These are phyloP conservation scores for Trichoderma arundinaceum DNA, from an alignment of 2,329 filamentous ascomycete species.

Conservation along the genomic window DNA sequence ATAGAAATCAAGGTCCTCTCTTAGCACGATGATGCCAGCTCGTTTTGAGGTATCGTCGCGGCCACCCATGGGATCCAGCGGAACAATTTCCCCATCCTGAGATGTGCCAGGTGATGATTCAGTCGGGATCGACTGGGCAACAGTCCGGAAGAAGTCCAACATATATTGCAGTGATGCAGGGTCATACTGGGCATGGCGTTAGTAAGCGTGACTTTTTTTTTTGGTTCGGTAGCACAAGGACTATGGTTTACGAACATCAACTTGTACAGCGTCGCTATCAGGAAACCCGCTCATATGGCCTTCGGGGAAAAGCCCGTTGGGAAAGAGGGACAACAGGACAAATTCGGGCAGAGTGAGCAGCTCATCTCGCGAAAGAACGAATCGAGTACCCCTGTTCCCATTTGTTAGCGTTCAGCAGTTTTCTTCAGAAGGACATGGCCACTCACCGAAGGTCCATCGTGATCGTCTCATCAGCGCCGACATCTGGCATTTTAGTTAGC, in stretches of 20 bases:
- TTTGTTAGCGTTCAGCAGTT: slow-evolving; percentile 38
- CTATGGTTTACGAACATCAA: slow-evolving; percentile 76
- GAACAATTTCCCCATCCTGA: slow-evolving; percentile 65
- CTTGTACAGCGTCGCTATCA: slow-evolving; percentile 92
- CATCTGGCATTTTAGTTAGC: slow-evolving; percentile 57
- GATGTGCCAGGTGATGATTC: slow-evolving; percentile 70
- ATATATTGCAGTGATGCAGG: slow-evolving; percentile 96
- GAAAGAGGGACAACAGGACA: slow-evolving; percentile 94
- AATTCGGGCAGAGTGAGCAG: slow-evolving; percentile 95
- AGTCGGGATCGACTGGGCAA: slow-evolving; percentile 92
- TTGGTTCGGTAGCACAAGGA: neutral
- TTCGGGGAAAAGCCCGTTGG: slow-evolving; percentile 96
- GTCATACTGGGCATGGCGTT: slow-evolving; percentile 76
- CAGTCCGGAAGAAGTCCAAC: slow-evolving; percentile 96
- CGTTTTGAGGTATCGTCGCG: slow-evolving; percentile 83
- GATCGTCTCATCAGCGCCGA: slow-evolving; percentile 90
- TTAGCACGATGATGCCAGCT: slow-evolving; percentile 93
- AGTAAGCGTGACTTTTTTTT: neutral
- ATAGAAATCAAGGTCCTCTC: slow-evolving; percentile 97
- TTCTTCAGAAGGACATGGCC: neutral
- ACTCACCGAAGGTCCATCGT: slow-evolving; percentile 88
- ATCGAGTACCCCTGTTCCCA: slow-evolving; percentile 77
- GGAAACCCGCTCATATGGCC: slow-evolving; percentile 93
- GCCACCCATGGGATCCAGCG: slow-evolving; percentile 73
- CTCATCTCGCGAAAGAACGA: slow-evolving; percentile 93